Conservation (phyloP, 1,284 basidiomycete species). For the Cutaneotrichosporon dermatis region DNA sequence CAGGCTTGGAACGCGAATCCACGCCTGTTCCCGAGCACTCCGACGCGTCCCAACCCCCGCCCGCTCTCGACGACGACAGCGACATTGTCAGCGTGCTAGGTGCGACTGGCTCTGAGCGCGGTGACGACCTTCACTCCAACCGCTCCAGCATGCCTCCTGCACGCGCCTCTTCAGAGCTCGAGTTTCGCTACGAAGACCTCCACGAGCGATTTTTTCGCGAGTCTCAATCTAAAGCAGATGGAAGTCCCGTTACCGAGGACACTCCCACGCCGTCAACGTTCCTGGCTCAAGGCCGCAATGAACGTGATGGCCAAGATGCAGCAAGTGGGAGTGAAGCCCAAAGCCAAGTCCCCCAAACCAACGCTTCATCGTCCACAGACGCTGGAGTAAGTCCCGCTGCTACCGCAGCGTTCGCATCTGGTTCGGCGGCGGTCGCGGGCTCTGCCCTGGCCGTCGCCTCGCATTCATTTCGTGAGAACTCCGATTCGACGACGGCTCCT, state of each 20-base stretch:
- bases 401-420: neutral
- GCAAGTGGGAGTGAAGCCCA: neutral
- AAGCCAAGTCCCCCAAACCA: neutral
- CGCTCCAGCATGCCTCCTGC: constrained; percentile 17
- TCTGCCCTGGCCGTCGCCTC: constrained; percentile 2
- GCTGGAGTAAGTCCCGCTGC: neutral
- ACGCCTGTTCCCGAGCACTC: neutral
- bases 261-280: neutral
- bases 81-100: constrained; percentile 17
- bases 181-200: constrained; percentile 21
- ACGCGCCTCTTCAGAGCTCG: constrained; percentile 17
- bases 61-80: constrained; percentile 15
- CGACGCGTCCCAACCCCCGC: neutral
- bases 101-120: constrained; percentile 2
- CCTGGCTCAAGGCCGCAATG: neutral
- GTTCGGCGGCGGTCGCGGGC: neutral
- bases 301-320: neutral
- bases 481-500: neutral
- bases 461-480: constrained; percentile 7
- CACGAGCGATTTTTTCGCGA: constrained; percentile 18
- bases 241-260: neutral
- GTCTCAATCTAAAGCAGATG: neutral
- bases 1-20: neutral
- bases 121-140: constrained; percentile 10
- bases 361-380: neutral